These are phyloP conservation scores for Sporobolomyces phaffii DNA, from an alignment of 768 basidiomycete genomes.

Conservation along the genomic window DNA sequence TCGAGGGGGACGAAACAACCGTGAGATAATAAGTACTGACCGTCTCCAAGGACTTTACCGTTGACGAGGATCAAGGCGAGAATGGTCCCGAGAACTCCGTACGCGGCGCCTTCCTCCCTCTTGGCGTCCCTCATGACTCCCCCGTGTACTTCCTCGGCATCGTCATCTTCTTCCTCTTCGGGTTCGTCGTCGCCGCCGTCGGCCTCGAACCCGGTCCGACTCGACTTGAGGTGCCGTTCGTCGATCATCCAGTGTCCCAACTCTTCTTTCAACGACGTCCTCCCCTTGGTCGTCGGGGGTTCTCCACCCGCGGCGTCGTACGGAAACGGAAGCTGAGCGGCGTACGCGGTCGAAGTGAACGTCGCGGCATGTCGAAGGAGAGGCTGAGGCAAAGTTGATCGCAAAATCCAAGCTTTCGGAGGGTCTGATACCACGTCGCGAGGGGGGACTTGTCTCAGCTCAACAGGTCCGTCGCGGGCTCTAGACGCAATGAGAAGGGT, in stretches of 20 bases:
- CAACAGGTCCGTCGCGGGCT: too few species aligned
- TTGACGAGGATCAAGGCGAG: constrained; percentile 77
- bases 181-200: constrained; percentile 53
- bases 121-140: constrained; percentile 73
- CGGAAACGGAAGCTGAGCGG: not conserved
- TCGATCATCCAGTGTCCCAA: constrained; percentile 49
- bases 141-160: constrained; percentile 43
- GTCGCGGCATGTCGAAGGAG: constrained; percentile 8
- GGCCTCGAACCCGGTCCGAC: constrained; percentile 41
- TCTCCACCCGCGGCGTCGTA: not conserved
- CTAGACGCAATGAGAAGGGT: too few species aligned
- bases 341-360: constrained; percentile 27
- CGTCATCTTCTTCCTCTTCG: constrained; percentile 49
- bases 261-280: not conserved
- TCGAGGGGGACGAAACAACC: too few species aligned
- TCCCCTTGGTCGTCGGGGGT: not conserved
- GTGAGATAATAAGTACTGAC: constrained; percentile 53
- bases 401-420: constrained; percentile 75
- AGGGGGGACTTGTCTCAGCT: too few species aligned
- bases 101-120: constrained; percentile 55
- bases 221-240: constrained; percentile 50
- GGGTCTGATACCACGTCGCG: too few species aligned
- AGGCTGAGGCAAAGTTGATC: constrained; percentile 60
- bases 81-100: constrained; percentile 74
- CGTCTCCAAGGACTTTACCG: constrained; percentile 65